Conservation (phyloP, 1,139 yeast species). For the Geotrichum aggregatum region DNA sequence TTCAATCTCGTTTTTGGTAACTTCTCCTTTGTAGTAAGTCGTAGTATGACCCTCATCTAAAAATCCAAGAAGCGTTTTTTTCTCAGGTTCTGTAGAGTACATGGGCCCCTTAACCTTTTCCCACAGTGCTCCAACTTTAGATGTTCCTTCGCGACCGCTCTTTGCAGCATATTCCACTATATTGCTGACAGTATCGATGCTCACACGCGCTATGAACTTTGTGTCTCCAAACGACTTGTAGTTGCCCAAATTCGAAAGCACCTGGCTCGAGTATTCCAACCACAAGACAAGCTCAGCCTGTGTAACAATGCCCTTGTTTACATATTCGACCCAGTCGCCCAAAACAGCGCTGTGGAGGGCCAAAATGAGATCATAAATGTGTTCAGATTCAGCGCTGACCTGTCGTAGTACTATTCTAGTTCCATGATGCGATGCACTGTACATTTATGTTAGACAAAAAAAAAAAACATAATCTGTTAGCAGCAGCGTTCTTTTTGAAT, state of each 20-base stretch:
- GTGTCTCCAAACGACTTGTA: constrained; percentile 87
- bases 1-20: constrained; percentile 59
- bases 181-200: constrained; percentile 40
- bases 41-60: constrained; percentile 72
- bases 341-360: constrained; percentile 51
- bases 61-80: constrained; percentile 62
- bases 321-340: constrained; percentile 4
- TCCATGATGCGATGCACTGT: constrained; percentile 81
- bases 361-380: constrained; percentile 64
- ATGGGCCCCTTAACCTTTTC: constrained; percentile 47
- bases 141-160: constrained; percentile 5
- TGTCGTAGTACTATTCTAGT: constrained; percentile 74
- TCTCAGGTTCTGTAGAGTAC: constrained; percentile 48
- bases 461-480: not conserved
- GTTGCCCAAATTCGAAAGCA: constrained; percentile 76
- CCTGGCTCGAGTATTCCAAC: constrained; percentile 76
- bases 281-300: constrained; percentile 39
- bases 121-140: constrained; percentile 43
- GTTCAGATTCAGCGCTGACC: constrained; percentile 76
- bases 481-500: not conserved
- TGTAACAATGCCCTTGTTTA: constrained; percentile 3
- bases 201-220: constrained; percentile 68
- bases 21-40: constrained; percentile 55
- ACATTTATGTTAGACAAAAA: no score
- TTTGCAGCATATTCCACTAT: not conserved